A percentile compares a stretch with the other conserved stretches of the same genome.
Conservation (phyloP, 805 yeast species). For the Candida ovalis region DNA sequence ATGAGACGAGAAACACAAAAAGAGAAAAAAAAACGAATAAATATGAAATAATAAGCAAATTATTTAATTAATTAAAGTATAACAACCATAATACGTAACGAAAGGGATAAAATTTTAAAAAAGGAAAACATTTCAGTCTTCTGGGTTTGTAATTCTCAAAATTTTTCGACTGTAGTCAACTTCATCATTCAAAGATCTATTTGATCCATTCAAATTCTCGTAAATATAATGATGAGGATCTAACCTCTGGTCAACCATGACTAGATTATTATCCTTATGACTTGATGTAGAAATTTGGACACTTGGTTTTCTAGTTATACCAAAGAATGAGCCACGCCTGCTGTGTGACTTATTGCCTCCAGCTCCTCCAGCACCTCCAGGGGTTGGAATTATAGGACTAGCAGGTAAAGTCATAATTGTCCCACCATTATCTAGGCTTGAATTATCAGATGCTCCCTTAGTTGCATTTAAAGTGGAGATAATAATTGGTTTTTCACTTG, state of each 20-base stretch:
- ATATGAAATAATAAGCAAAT: too few species aligned
- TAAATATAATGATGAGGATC: conserved; percentile 54
- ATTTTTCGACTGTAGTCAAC: conserved; percentile 56
- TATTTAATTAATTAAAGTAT: too few species aligned
- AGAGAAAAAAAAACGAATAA: too few species aligned
- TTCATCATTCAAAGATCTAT: conserved; percentile 49
- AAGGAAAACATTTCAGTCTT: background rate
- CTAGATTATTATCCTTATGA: conserved; percentile 12
- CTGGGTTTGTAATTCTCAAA: conserved; percentile 47
- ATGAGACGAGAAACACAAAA: too few species aligned
- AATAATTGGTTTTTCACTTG: conserved; percentile 17
- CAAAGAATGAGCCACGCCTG: conserved; percentile 2
- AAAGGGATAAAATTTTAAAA: too few species aligned
- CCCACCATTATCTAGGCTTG: background rate
- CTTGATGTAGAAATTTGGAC: background rate
- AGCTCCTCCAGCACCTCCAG: background rate
- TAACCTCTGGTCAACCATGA: conserved; percentile 53
- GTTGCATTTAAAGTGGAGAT: conserved; percentile 2
- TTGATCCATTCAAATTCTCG: conserved; percentile 42
- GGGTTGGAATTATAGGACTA: background rate
- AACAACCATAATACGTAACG: background rate
- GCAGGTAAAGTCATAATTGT: background rate
- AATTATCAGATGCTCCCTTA: background rate
- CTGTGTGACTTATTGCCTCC: conserved; percentile 1
- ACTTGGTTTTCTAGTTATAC: background rate